These are phyloP conservation scores for Suillus tomentosus DNA, from an alignment of 768 basidiomycete genomes.

Conservation along the genomic window DNA sequence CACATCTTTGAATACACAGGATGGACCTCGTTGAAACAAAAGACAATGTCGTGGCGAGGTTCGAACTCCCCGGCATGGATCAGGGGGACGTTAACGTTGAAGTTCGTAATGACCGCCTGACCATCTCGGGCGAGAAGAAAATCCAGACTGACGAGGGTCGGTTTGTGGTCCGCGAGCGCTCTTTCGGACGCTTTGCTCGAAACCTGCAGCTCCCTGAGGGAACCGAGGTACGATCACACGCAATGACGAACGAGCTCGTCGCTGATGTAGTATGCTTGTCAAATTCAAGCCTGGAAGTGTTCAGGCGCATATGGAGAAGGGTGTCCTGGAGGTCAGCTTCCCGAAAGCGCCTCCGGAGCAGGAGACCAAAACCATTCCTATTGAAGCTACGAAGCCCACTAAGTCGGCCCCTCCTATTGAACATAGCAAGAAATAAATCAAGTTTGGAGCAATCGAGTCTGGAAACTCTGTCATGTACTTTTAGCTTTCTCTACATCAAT, in stretches of 20 bases:
- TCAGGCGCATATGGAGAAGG: neutral
- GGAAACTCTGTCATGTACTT: neutral
- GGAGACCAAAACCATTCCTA: neutral
- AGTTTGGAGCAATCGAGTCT: neutral
- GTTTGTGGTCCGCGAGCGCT: slow-evolving; percentile 47
- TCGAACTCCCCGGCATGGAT: slow-evolving; percentile 57
- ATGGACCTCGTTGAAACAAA: slow-evolving; percentile 51
- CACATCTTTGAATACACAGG: slow-evolving; percentile 21
- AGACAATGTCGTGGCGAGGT: slow-evolving; percentile 48
- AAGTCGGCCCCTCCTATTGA: too few species aligned
- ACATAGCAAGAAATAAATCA: neutral
- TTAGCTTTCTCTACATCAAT: neutral
- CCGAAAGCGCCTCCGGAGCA: neutral
- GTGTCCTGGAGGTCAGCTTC: neutral
- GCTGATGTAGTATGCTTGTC: neutral
- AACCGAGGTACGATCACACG: slow-evolving; percentile 39
- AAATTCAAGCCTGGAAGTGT: neutral
- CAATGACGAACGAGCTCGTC: neutral
- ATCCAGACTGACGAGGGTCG: slow-evolving; percentile 37
- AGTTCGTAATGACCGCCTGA: slow-evolving; percentile 47
- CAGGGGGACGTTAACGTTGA: slow-evolving; percentile 51
- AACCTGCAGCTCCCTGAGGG: slow-evolving; percentile 48
- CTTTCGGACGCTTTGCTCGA: slow-evolving; percentile 47
- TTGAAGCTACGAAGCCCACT: neutral
- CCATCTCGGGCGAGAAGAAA: slow-evolving; percentile 45